Conservation (phyloP, 1,284 basidiomycete species). For the Cystobasidium pallidum region DNA sequence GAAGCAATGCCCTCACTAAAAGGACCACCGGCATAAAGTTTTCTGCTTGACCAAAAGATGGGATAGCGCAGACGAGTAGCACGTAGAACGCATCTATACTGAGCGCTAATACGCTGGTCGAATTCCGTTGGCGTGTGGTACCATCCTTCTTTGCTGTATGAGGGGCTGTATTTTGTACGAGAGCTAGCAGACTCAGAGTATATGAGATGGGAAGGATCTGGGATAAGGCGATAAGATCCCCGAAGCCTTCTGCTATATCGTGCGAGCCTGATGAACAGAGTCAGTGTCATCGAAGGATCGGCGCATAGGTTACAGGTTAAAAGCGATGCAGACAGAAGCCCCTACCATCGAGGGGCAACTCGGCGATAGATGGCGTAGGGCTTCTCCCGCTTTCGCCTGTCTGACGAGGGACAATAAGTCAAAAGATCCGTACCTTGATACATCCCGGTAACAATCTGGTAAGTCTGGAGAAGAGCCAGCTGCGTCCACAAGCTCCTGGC, state of each 20-base stretch:
- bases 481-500: conserved; percentile 28
- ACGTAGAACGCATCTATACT: neutral
- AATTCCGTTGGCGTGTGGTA: too few species aligned
- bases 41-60: neutral
- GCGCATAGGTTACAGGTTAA: too few species aligned
- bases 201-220: conserved; percentile 38
- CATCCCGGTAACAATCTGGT: conserved; percentile 11
- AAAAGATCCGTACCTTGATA: neutral
- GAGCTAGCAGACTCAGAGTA: conserved; percentile 7
- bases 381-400: neutral
- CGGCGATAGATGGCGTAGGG: neutral
- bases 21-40: neutral
- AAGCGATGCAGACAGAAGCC: too few species aligned
- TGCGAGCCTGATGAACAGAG: neutral
- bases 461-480: conserved; percentile 20
- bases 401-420: neutral
- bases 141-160: neutral
- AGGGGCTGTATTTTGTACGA: neutral
- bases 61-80: neutral
- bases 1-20: neutral
- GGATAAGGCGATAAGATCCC: conserved; percentile 22
- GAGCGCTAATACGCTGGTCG: neutral
- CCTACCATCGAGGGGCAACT: too few species aligned
- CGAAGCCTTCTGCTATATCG: neutral
- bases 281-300: too few species aligned